Conservation (phyloP, 352 stramenopile species). For the Salisapilia sapeloensis region DNA sequence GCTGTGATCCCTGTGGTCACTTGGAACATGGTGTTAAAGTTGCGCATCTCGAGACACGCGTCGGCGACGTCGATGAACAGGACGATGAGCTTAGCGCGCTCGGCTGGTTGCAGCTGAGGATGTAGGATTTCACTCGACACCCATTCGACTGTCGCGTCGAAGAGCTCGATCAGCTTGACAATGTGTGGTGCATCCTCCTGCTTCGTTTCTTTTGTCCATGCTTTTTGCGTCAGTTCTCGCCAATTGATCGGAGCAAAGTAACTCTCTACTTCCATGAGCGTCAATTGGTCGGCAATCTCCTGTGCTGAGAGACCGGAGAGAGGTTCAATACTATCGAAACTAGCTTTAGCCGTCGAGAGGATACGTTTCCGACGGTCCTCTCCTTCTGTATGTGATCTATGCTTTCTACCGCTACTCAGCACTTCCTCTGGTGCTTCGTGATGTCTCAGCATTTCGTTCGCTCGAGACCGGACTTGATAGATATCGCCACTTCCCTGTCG, state of each 20-base stretch:
- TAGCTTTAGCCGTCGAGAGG: conserved; percentile 12
- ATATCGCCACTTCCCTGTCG: conserved; percentile 34
- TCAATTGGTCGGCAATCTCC: conserved; percentile 64
- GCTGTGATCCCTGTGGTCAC: conserved; percentile 60
- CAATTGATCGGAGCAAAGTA: conserved; percentile 52
- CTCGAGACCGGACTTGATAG: conserved; percentile 26
- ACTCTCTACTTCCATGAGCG: conserved; percentile 61
- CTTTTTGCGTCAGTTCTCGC: conserved; percentile 76
- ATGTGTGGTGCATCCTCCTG: conserved; percentile 64
- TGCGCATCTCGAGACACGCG: conserved; percentile 74
- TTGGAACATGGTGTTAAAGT: conserved; percentile 82
- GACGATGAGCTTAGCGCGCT: conserved; percentile 67
- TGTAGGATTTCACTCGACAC: conserved; percentile 80
- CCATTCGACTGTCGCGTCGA: conserved; percentile 72
- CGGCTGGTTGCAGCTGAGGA: conserved; percentile 57
- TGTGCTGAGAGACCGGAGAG: conserved; percentile 39
- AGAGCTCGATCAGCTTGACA: conserved; percentile 73
- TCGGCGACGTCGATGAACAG: conserved; percentile 75
- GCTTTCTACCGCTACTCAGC: background rate
- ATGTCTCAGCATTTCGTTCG: conserved; percentile 1
- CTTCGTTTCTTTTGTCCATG: conserved; percentile 71
- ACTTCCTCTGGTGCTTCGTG: conserved; percentile 1
- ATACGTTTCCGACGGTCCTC: conserved; percentile 1
- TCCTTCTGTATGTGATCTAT: too few species aligned
- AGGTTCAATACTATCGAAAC: conserved; percentile 66